phyloP scores from a whole-genome alignment of 352 stramenopile species.

The Thalassiosira sp. region DNA sequence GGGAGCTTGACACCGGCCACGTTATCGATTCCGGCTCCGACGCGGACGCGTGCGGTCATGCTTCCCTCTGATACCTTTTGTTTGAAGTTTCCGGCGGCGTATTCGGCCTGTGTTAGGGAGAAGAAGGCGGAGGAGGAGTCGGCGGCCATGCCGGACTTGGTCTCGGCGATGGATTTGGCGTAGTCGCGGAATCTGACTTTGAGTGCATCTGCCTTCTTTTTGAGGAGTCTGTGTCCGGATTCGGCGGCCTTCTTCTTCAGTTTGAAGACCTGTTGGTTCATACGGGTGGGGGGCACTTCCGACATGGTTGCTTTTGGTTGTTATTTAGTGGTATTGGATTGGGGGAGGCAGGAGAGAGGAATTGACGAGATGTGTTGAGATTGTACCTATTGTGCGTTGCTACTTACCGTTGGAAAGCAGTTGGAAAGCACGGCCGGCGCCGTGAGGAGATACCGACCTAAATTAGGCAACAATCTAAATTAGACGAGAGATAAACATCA shows the following conservation, averaged over 20 bases:
- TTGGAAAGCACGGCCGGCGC: no score
- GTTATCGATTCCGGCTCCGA: conserved; percentile 98
- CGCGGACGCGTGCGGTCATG: conserved; percentile 93
- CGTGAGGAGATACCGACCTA: no score
- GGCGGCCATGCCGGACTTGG: conserved; percentile 83
- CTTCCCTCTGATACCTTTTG: conserved; percentile 95
- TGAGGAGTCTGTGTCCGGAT: conserved; percentile 89
- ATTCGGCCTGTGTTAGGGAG: conserved; percentile 97
- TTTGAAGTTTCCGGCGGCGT: conserved; percentile 97
- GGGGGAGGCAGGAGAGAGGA: background rate
- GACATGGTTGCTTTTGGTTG: conserved; percentile 62
- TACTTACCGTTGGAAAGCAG: no score
- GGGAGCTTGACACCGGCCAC: conserved; percentile 98
- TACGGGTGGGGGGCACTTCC: conserved; percentile 85
- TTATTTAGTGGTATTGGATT: background rate
- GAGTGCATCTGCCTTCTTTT: conserved; percentile 99
- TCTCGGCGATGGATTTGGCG: conserved; percentile 88
- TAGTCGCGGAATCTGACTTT: conserved; percentile 91
- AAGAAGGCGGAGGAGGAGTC: conserved; percentile 95
- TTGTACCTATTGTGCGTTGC: no score
- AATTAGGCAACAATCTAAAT: no score
- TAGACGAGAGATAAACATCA: no score
- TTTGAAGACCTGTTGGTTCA: conserved; percentile 88
- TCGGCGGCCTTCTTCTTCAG: conserved; percentile 87
- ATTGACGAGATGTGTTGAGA: background rate